Evolutionary conservation across 495 filamentous ascomycete genomes (phyloP).

Genomic region (Mytilinidion resinicola): DNA sequence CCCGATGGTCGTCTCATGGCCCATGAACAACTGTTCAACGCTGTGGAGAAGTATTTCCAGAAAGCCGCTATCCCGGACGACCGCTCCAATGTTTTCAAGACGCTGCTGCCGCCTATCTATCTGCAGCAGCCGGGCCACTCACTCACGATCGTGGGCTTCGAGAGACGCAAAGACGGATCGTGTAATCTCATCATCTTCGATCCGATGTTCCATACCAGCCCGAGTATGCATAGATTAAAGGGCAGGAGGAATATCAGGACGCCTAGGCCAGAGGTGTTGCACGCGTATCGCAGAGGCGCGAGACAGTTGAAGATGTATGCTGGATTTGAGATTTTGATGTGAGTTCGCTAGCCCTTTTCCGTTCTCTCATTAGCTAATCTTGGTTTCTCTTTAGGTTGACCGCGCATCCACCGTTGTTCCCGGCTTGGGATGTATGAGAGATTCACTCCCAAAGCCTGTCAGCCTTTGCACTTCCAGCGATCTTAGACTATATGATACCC

Average conservation of each 20-base stretch:
- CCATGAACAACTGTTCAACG: constrained; percentile 53
- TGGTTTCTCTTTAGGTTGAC: constrained; percentile 18
- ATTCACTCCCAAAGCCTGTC: not conserved
- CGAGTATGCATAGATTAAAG: constrained; percentile 52
- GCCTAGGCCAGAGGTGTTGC: constrained; percentile 19
- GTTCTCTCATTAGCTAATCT: not conserved
- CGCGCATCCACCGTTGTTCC: constrained; percentile 23
- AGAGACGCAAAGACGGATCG: constrained; percentile 57
- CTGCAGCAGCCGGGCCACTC: constrained; percentile 91
- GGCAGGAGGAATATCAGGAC: constrained; percentile 31
- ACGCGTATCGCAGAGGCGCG: constrained; percentile 21
- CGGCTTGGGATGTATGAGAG: constrained; percentile 30
- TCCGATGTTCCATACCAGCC: constrained; percentile 71
- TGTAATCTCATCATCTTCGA: constrained; percentile 82
- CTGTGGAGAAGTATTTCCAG: constrained; percentile 70
- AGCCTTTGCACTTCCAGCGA: not conserved
- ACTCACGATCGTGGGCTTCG: constrained; percentile 84
- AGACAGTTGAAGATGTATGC: constrained; percentile 19
- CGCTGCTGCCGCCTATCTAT: constrained; percentile 75
- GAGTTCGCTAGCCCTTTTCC: not conserved
- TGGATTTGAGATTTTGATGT: constrained; percentile 29
- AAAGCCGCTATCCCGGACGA: constrained; percentile 30
- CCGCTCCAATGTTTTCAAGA: constrained; percentile 53
- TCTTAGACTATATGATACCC: constrained; percentile 6
- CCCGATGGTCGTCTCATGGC: constrained; percentile 38